Evolutionary conservation across 2,329 filamentous ascomycete genomes (phyloP).

Genomic region (Pseudogymnoascus sp.): DNA sequence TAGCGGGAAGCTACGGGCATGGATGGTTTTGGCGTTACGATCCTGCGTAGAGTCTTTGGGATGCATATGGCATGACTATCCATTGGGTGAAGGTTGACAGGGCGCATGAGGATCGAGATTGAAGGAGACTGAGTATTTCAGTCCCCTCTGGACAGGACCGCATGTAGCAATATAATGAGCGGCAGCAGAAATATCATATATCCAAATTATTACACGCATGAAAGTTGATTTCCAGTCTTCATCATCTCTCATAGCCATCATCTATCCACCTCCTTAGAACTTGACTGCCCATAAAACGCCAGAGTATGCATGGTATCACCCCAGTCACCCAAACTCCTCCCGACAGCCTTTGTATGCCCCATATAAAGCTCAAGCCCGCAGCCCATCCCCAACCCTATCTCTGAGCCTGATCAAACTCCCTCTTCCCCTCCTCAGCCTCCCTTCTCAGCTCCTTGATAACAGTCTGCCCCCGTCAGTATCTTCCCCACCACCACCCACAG

Average conservation of each 20-base stretch:
- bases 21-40: conserved; percentile 1
- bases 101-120: background rate
- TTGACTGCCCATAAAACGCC: background rate
- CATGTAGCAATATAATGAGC: conserved; percentile 6
- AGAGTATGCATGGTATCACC: conserved; percentile 2
- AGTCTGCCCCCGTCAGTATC: conserved; percentile 19
- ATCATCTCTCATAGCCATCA: background rate
- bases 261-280: background rate
- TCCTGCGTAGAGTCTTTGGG: background rate
- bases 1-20: conserved; percentile 19
- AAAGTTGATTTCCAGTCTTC: background rate
- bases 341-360: background rate
- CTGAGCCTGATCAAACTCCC: conserved; percentile 5
- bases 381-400: background rate
- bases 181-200: background rate
- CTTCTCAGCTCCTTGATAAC: conserved; percentile 27
- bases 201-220: background rate
- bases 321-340: background rate
- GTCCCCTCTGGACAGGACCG: background rate
- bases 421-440: conserved; percentile 23
- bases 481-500: background rate
- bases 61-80: background rate
- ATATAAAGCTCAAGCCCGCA: background rate
- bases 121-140: background rate
- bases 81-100: background rate